Evolutionary conservation across 2,329 filamentous ascomycete species (phyloP).

Genomic region (Neopestalotiopsis sp.): DNA sequence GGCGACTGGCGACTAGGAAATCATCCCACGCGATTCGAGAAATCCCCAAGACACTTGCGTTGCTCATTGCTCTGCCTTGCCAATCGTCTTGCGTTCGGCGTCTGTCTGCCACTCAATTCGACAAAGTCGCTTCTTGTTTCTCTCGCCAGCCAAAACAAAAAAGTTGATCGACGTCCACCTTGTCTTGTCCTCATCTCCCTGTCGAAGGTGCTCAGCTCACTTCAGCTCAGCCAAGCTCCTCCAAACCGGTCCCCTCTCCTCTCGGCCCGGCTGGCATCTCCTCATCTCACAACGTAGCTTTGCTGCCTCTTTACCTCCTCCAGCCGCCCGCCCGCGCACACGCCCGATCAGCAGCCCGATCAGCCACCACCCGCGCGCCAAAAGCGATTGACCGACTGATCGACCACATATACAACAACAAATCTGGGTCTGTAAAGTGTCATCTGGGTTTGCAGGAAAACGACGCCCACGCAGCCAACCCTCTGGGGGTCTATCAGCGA

Average conservation of each 20-base stretch:
- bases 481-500: slow-evolving; percentile 4
- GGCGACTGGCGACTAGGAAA: not conserved
- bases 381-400: not conserved
- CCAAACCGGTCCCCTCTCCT: not conserved
- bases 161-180: not conserved
- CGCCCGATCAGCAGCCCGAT: not conserved
- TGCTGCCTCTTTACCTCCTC: not conserved
- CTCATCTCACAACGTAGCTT: slow-evolving; percentile 1
- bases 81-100: not conserved
- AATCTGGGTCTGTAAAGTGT: not conserved
- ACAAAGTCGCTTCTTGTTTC: not conserved
- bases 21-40: not conserved
- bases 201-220: not conserved
- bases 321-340: not conserved
- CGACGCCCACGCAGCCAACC: not conserved
- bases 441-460: not conserved
- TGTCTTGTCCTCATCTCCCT: not conserved
- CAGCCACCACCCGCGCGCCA: not conserved
- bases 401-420: not conserved
- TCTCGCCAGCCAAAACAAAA: slow-evolving; percentile 1
- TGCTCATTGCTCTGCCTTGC: not conserved
- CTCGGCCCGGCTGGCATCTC: not conserved
- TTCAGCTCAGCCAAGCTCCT: not conserved
- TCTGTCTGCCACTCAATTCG: not conserved
- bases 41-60: not conserved